These are phyloP conservation scores for Lotus japonicus DNA, from an alignment of 306 rosid species.

Conservation along the genomic window DNA sequence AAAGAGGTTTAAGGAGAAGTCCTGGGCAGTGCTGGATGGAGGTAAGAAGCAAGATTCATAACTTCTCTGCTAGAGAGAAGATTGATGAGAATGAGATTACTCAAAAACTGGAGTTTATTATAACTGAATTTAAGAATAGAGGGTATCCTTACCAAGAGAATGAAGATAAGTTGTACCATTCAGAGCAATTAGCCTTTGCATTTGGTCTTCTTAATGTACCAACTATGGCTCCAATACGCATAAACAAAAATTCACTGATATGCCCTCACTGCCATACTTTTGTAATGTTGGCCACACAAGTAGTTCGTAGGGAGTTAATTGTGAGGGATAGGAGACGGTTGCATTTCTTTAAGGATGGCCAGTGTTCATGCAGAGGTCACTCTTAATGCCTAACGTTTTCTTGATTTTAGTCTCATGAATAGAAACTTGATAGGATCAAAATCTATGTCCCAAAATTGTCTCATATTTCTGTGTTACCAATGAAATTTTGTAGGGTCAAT, in stretches of 20 bases:
- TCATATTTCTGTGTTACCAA: too few relatives aligned
- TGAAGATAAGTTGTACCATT: slow-evolving; percentile 36
- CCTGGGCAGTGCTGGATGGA: slow-evolving; percentile 54
- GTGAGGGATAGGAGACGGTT: slow-evolving; percentile 52
- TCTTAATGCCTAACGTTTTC: slow-evolving; percentile 11
- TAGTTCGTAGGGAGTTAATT: slow-evolving; percentile 37
- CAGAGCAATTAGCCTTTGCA: slow-evolving; percentile 55
- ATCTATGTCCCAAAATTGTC: too few relatives aligned
- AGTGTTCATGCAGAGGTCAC: slow-evolving; percentile 49
- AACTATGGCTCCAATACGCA: slow-evolving; percentile 32
- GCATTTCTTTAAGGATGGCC: slow-evolving; percentile 49
- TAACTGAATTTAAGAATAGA: slow-evolving; percentile 28
- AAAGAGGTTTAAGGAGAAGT: slow-evolving; percentile 51
- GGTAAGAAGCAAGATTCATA: slow-evolving; percentile 34
- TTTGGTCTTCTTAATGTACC: slow-evolving; percentile 45
- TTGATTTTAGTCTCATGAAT: too few relatives aligned
- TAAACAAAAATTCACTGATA: slow-evolving; percentile 39
- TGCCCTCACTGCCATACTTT: slow-evolving; percentile 60
- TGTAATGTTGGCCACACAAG: slow-evolving; percentile 37
- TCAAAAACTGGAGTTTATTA: slow-evolving; percentile 34
- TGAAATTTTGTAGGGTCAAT: too few relatives aligned
- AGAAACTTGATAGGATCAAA: too few relatives aligned
- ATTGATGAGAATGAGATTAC: slow-evolving; percentile 24
- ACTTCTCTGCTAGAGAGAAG: slow-evolving; percentile 39
- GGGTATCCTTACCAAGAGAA: slow-evolving; percentile 30